phyloP scores from a whole-genome alignment of 2,329 filamentous ascomycete genomes.

The Epichloe typhina region DNA sequence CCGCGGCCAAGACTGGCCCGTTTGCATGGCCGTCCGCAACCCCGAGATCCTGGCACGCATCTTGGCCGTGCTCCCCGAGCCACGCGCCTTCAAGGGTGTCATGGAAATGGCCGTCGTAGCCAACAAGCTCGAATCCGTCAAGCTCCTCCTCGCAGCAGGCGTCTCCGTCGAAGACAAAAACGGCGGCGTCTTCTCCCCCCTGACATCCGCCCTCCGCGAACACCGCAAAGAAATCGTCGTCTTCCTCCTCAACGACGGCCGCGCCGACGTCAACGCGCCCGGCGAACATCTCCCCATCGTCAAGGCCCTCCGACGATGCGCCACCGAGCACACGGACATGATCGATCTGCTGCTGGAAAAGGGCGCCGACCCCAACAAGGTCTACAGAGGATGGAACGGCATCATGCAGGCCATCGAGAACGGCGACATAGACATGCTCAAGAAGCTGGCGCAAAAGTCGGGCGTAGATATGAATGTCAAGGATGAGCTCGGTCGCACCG shows the following conservation, averaged over 20 bases:
- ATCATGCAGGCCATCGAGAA: conserved; percentile 54
- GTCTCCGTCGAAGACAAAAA: conserved; percentile 60
- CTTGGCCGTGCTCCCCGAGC: conserved; percentile 41
- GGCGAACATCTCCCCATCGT: conserved; percentile 60
- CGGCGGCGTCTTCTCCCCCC: conserved; percentile 59
- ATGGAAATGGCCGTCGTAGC: conserved; percentile 56
- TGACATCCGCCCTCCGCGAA: conserved; percentile 55
- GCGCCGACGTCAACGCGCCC: conserved; percentile 51
- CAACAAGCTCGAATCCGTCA: conserved; percentile 53
- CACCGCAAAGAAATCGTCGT: conserved; percentile 45
- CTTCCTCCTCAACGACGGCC: conserved; percentile 47
- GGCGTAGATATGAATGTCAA: conserved; percentile 37
- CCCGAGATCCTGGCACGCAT: conserved; percentile 47
- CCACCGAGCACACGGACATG: conserved; percentile 42
- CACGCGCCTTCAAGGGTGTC: conserved; percentile 50
- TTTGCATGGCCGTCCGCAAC: conserved; percentile 53
- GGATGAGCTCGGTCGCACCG: conserved; percentile 40
- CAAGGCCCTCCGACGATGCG: conserved; percentile 50
- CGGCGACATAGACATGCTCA: conserved; percentile 41
- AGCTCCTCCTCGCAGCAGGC: conserved; percentile 49
- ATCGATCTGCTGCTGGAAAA: conserved; percentile 48
- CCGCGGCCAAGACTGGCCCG: conserved; percentile 56
- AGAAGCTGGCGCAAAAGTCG: conserved; percentile 34
- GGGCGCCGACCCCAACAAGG: conserved; percentile 54
- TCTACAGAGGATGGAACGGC: conserved; percentile 54